Evolutionary conservation across 75 land plant genomes (phyloP), one percentile per base, ranked within the genome.

Genomic region (Pseudotsuga menziesii): DNA sequence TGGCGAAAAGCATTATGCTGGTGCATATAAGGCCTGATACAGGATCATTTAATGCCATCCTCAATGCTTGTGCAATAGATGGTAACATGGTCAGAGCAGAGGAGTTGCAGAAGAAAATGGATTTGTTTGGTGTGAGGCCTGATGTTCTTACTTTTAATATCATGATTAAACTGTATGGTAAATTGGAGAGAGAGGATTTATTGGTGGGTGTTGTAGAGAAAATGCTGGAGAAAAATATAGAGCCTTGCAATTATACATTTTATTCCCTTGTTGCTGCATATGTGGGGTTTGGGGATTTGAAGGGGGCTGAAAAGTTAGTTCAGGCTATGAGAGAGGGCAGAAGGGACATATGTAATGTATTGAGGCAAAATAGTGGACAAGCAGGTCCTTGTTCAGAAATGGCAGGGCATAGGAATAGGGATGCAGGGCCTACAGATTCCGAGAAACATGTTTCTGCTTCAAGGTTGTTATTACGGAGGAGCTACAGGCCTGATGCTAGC

Each of bases 201-300:
- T 69, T 86, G 1, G 58, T 25, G 14, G 55, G 58, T 20, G 58
- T 83, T 1, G 66, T 94, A 66, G 88, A 87, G 66, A 63, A 75
- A 58, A 89, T 93, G 69, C 59, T 88, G 11, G 70, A 70, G 4
- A 78, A 75, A 26, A 79, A 81, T 20, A 82, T 93, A 2, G 57
- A 61, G 3, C 87, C 90, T 2, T 88, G 94, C 79, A 73, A 84
- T 58, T 80, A 91, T 2, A 93, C 97, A 3, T 63, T 90, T 69
- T 84, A 89, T 78, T 96, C 99, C 2, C 82, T 96, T 2, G 91
- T 96, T 2, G 92, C 99, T 0, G 97, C 94, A 2, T 93, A 87
- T 75, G 93, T 93, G 4, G 91, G 94, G 0, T 85, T 96, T 63
- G 93, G 87, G 22, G 97, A 93, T 41, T 69, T 96, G 41, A 82